Conservation (phyloP, 805 yeast species). For the Yamadazyma phyllophila region DNA sequence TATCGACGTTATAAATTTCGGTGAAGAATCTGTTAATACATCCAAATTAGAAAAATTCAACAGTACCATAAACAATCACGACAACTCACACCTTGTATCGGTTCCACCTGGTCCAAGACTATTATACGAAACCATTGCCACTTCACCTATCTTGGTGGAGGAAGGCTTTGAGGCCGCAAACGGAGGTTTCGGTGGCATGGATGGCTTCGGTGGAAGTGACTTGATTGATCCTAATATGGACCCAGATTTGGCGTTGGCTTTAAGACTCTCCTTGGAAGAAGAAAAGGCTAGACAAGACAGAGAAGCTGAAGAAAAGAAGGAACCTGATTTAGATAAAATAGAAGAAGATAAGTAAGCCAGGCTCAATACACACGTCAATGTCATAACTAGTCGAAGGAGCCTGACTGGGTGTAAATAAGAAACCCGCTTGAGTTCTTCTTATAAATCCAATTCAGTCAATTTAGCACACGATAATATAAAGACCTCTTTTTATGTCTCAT, state of each 20-base stretch:
- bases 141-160: slow-evolving; percentile 69
- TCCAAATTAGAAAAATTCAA: slow-evolving; percentile 77
- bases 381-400: no score
- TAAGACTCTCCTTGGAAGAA: slow-evolving; percentile 91
- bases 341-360: slow-evolving; percentile 18
- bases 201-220: slow-evolving; percentile 37
- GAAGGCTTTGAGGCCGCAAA: slow-evolving; percentile 56
- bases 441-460: no score
- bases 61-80: slow-evolving; percentile 69
- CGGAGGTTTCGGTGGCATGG: slow-evolving; percentile 32
- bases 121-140: slow-evolving; percentile 74
- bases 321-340: slow-evolving; percentile 27
- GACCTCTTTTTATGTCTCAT: background rate
- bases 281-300: slow-evolving; percentile 90
- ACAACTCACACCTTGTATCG: slow-evolving; percentile 77
- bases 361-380: no score
- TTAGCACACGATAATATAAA: background rate
- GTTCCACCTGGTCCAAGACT: slow-evolving; percentile 86
- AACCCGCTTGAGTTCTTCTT: no score
- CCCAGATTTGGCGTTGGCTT: slow-evolving; percentile 94
- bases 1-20: slow-evolving; percentile 86
- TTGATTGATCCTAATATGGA: slow-evolving; percentile 81
- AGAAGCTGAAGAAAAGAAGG: slow-evolving; percentile 43
- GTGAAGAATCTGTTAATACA: slow-evolving; percentile 79
- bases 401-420: no score